A percentile compares a stretch with the other conserved stretches of the same genome.
phyloP scores from a whole-genome alignment of 2,329 filamentous ascomycete species.

The Thelonectria rubi region DNA sequence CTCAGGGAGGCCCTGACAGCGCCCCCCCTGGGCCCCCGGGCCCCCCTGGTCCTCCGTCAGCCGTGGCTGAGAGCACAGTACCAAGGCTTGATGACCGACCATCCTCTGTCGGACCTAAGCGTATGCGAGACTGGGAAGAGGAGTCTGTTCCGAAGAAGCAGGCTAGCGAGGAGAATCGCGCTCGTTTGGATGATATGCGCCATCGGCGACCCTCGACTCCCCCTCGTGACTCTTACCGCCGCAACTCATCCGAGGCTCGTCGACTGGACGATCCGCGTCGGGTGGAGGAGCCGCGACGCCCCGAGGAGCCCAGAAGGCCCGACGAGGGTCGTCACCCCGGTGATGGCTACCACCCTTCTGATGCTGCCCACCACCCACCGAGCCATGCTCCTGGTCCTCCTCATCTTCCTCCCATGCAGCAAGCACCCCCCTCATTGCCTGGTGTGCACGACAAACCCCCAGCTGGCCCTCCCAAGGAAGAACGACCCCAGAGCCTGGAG shows the following conservation, averaged over 20 bases:
- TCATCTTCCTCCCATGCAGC: constrained; percentile 71
- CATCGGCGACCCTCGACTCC: constrained; percentile 83
- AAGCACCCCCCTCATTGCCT: constrained; percentile 64
- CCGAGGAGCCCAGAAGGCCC: constrained; percentile 64
- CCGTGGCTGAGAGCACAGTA: constrained; percentile 71
- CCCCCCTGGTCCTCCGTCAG: constrained; percentile 54
- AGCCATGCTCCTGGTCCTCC: constrained; percentile 64
- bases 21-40: constrained; percentile 44
- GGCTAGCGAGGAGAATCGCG: constrained; percentile 86
- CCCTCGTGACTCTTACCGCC: constrained; percentile 73
- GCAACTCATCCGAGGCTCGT: constrained; percentile 78
- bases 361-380: constrained; percentile 81
- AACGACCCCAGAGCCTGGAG: constrained; percentile 57
- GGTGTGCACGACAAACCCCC: constrained; percentile 60
- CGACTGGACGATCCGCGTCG: constrained; percentile 72
- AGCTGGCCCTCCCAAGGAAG: constrained; percentile 62
- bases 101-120: constrained; percentile 81
- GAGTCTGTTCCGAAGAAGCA: constrained; percentile 83
- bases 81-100: constrained; percentile 75
- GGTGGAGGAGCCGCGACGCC: constrained; percentile 68
- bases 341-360: constrained; percentile 89
- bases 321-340: constrained; percentile 75
- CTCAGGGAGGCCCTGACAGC: constrained; percentile 69
- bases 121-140: constrained; percentile 92
- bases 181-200: constrained; percentile 84